phyloP scores from a whole-genome alignment of 306 rosid species.

The Pyrus bretschneideri region DNA sequence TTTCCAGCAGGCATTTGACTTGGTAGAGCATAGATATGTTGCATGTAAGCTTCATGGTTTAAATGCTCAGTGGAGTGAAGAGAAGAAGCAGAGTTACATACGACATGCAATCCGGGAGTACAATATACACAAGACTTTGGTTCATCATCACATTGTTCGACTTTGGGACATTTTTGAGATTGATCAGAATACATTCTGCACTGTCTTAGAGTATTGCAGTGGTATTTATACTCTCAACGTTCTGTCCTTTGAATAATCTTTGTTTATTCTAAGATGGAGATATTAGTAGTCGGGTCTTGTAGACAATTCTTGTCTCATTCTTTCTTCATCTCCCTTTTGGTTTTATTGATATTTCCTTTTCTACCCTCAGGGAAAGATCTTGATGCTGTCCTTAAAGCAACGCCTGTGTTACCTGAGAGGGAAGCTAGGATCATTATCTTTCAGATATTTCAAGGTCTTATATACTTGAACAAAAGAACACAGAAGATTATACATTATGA shows the following conservation, averaged over 20 bases:
- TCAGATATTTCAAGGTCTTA: constrained; percentile 92
- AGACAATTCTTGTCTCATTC: not conserved
- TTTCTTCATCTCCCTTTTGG: constrained; percentile 1
- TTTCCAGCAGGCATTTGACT: constrained; percentile 99
- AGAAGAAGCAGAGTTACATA: constrained; percentile 98
- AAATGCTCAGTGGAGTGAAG: constrained; percentile 99
- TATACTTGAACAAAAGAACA: constrained; percentile 85
- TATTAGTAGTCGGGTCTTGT: not conserved
- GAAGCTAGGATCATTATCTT: constrained; percentile 87
- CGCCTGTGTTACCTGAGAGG: constrained; percentile 83
- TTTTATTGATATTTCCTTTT: not conserved
- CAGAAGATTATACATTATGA: constrained; percentile 96
- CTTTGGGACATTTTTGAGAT: constrained; percentile 99
- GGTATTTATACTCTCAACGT: constrained; percentile 39
- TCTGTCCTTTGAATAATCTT: constrained; percentile 15
- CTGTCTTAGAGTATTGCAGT: constrained; percentile 88
- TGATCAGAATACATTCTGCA: constrained; percentile 95
- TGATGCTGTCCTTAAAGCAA: constrained; percentile 89
- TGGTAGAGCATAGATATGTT: constrained; percentile 95
- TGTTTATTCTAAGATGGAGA: not conserved
- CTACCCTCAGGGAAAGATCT: constrained; percentile 83
- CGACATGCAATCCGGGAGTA: constrained; percentile 97
- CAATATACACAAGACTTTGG: constrained; percentile 92
- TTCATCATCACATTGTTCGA: constrained; percentile 93
- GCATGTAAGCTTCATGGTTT: constrained; percentile 99